Evolutionary conservation across 2,329 filamentous ascomycete species (phyloP), one percentile per base, ranked within the genome.

Genomic region (Shiraia bambusicola): DNA sequence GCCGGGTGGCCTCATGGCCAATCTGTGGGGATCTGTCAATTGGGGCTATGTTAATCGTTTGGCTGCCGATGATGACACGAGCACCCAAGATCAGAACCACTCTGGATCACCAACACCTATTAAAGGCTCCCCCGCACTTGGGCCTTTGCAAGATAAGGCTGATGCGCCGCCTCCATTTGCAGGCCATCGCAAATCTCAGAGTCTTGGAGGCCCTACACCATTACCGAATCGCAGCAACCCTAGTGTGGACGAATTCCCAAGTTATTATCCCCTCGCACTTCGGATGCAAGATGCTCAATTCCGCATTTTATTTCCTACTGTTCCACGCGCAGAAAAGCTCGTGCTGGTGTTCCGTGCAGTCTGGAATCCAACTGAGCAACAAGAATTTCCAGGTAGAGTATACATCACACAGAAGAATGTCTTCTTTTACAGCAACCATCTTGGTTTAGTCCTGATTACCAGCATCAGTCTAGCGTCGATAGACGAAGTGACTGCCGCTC

Each of bases 381-480:
- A 87, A 67, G 84, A 87, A 47, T 88, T 97, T 45, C 84, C 85
- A 7, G 85, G 93, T 1, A 82, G 93, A 38, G 83, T 95, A 16
- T 98, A 94, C 65, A 84, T 95, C 45, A 97, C 92, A 1, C 78
- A 85, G 0, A 83, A 86, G 48, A 87, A 91, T 51, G 83, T 98
- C 65, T 97, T 95, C 68, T 97, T 98, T 63, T 98, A 96, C 70
- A 94, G 91, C 57, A 87, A 97, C 61, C 88, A 96, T 62, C 83
- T 96, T 65, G 93, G 93, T 5, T 78, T 98, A 5, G 86, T 97
- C 1, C 77, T 95, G 26, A 87, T 92, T 1, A 92, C 90, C 36
- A 81, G 81, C 12, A 81, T 94, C 36, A 82, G 79, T 40, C 76
- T 98, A 42, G 79, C 84, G 40, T 83, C 80, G 14, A 88, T 98